phyloP scores from a whole-genome alignment of 2,329 filamentous ascomycete species.

The Fragosphaeria purpurea region DNA sequence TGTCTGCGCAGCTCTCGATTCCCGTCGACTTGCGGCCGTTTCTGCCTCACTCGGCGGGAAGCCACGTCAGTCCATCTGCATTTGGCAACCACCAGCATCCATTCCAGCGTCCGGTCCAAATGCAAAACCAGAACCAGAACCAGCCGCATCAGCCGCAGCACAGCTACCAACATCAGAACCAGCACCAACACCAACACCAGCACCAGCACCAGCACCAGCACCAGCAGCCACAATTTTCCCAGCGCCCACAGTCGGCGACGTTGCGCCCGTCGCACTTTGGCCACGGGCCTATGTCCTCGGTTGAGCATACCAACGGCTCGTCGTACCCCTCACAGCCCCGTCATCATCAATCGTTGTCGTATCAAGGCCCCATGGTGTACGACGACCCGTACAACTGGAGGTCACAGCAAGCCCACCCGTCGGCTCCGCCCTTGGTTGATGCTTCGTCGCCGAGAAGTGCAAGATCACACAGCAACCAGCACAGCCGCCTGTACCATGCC shows the following conservation, averaged over 20 bases:
- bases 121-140: neutral
- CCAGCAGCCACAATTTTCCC: conserved; percentile 16
- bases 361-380: conserved; percentile 19
- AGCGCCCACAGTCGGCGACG: conserved; percentile 25
- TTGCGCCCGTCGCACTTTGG: conserved; percentile 19
- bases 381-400: conserved; percentile 20
- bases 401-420: conserved; percentile 10
- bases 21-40: conserved; percentile 39
- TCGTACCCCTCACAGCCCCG: conserved; percentile 16
- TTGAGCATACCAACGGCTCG: conserved; percentile 7
- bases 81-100: conserved; percentile 22
- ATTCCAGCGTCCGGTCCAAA: conserved; percentile 7
- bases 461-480: conserved; percentile 3
- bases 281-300: conserved; percentile 9
- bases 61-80: conserved; percentile 20
- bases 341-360: conserved; percentile 23
- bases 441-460: conserved; percentile 9
- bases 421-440: conserved; percentile 10
- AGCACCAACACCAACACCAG: conserved; percentile 1
- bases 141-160: conserved; percentile 23
- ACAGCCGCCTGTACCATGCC: conserved; percentile 18
- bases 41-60: conserved; percentile 18
- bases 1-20: conserved; percentile 49
- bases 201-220: neutral
- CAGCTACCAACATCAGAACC: conserved; percentile 19